Evolutionary conservation across 495 filamentous ascomycete genomes (phyloP).

Genomic region (Neurospora sp.): DNA sequence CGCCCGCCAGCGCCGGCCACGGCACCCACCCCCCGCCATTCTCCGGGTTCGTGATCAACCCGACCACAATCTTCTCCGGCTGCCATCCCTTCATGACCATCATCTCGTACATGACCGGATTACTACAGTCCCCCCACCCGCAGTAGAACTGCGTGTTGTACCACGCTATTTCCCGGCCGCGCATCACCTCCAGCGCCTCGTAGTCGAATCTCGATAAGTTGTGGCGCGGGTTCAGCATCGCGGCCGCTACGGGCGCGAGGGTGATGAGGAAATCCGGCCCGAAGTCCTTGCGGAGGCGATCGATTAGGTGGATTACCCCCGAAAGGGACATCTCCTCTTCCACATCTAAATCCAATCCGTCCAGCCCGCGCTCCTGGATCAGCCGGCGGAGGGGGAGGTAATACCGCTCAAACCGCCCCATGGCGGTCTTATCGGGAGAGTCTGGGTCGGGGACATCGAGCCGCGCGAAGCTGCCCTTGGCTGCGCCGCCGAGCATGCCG

Average conservation of each 20-base stretch:
- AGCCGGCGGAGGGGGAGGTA: conserved; percentile 55
- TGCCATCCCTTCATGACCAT: conserved; percentile 73
- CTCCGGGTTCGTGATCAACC: conserved; percentile 66
- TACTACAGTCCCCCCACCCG: conserved; percentile 57
- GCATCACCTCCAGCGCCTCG: conserved; percentile 53
- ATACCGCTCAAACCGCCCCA: conserved; percentile 51
- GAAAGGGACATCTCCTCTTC: conserved; percentile 66
- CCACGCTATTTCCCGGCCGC: conserved; percentile 59
- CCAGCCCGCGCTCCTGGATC: conserved; percentile 48
- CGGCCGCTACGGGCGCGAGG: conserved; percentile 69
- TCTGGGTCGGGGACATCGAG: conserved; percentile 44
- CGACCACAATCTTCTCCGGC: conserved; percentile 63
- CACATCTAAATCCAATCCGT: conserved; percentile 78
- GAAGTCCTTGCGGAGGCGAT: conserved; percentile 64
- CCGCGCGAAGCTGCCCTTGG: conserved; percentile 51
- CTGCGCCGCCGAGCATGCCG: conserved; percentile 80
- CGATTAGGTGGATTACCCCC: conserved; percentile 66
- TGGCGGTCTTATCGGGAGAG: background rate
- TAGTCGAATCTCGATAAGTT: conserved; percentile 73
- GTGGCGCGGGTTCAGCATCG: conserved; percentile 42
- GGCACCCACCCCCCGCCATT: conserved; percentile 47
- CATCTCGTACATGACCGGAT: conserved; percentile 53
- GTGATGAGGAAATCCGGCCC: conserved; percentile 63
- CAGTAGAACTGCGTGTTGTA: conserved; percentile 87
- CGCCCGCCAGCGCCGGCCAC: conserved; percentile 23